phyloP scores from a whole-genome alignment of 2,329 filamentous ascomycete species.

The Akanthomyces lecanii region DNA sequence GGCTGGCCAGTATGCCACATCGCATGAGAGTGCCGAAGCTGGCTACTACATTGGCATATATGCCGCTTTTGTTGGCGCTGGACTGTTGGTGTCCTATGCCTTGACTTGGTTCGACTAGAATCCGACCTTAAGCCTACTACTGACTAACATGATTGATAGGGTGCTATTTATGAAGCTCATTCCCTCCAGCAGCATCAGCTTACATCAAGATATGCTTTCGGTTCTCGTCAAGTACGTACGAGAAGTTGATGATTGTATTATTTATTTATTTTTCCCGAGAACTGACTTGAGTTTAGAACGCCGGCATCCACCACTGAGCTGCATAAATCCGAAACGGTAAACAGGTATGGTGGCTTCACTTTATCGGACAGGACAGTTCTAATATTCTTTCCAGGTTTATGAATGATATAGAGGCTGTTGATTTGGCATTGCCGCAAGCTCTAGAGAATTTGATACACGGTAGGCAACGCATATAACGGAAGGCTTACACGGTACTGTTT shows the following conservation, averaged over 20 bases:
- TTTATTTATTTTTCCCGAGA: too few relatives aligned
- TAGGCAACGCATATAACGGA: not conserved
- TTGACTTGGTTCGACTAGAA: not conserved
- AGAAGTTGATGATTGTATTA: not conserved
- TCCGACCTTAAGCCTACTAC: too few relatives aligned
- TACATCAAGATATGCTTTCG: not conserved
- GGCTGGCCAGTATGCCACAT: not conserved
- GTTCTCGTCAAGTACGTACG: not conserved
- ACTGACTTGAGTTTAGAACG: not conserved
- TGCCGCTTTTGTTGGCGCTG: not conserved
- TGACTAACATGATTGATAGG: not conserved
- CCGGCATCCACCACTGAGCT: not conserved
- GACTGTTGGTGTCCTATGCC: not conserved
- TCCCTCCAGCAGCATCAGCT: not conserved
- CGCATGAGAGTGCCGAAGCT: not conserved
- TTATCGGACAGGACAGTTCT: not conserved
- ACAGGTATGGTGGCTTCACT: not conserved
- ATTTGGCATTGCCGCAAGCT: not conserved
- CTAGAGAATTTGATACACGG: not conserved
- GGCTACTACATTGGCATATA: conserved; percentile 8
- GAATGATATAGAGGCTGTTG: conserved; percentile 4
- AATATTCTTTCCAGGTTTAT: not conserved
- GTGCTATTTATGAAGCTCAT: not conserved
- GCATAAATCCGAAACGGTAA: not conserved
- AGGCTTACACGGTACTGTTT: not conserved